Evolutionary conservation across 2,329 filamentous ascomycete genomes (phyloP).

Genomic region (Alternaria sp.): DNA sequence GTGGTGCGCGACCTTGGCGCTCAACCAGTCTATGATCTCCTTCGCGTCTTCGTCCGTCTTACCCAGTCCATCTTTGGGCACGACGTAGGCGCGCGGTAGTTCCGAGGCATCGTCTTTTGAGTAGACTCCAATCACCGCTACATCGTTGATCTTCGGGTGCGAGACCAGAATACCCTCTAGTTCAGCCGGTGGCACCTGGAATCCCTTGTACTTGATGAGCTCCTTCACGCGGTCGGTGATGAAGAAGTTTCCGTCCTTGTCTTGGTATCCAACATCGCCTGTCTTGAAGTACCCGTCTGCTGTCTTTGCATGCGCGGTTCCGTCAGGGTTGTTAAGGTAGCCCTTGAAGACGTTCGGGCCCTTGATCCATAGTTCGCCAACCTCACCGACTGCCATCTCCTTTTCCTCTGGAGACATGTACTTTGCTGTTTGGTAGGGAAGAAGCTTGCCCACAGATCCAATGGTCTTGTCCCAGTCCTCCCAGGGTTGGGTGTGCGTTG

Average conservation of each 20-base stretch:
- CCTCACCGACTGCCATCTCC: slow-evolving; percentile 67
- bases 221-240: slow-evolving; percentile 76
- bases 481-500: slow-evolving; percentile 75
- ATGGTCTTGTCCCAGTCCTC: slow-evolving; percentile 77
- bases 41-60: slow-evolving; percentile 39
- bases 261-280: slow-evolving; percentile 82
- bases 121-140: slow-evolving; percentile 53
- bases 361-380: slow-evolving; percentile 68
- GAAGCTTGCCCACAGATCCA: slow-evolving; percentile 77
- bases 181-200: slow-evolving; percentile 57
- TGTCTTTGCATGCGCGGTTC: slow-evolving; percentile 74
- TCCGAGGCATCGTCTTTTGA: slow-evolving; percentile 55
- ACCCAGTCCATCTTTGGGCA: slow-evolving; percentile 39
- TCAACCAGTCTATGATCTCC: slow-evolving; percentile 53
- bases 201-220: slow-evolving; percentile 53
- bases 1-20: slow-evolving; percentile 53
- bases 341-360: slow-evolving; percentile 83
- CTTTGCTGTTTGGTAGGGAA: slow-evolving; percentile 81
- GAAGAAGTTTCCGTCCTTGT: slow-evolving; percentile 80
- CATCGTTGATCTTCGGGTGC: slow-evolving; percentile 48
- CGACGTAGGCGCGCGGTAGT: slow-evolving; percentile 48
- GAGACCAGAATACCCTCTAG: slow-evolving; percentile 54
- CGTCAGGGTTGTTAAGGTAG: slow-evolving; percentile 75
- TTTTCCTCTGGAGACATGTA: slow-evolving; percentile 69
- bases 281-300: slow-evolving; percentile 87